Base-by-base conservation (phyloP, 495 filamentous ascomycete species). In the Penicillium salamii region DNA sequence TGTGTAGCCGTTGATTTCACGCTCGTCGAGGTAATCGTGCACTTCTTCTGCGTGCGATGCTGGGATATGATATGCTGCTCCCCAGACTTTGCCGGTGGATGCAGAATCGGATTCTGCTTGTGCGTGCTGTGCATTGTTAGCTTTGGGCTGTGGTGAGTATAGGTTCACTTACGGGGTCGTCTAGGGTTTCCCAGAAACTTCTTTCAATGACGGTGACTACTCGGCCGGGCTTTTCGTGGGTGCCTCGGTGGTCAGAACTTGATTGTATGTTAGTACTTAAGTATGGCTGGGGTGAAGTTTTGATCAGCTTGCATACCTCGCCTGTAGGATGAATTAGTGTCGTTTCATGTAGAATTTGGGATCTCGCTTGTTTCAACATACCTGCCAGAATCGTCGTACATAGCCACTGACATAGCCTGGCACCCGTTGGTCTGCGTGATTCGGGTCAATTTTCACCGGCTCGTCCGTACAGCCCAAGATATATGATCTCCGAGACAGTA, bases 361-460 rank as follows among this genome's bases (percentile, higher is more conserved):
- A n/a, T n/a, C n/a, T n/a, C n/a, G n/a, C n/a, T n/a, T n/a, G n/a
- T n/a, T n/a, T n/a, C n/a, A n/a, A 46, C 51, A 29, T 43, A 58
- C 93, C 87, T 99, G 93, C 93, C 93, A 99, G 67, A 99, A 99
- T 19, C 93, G 79, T 42, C 93, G 86, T 34, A 97, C 93, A 66
- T 97, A 99, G 56, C 91, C 90, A 53, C 82, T 85, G 36, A 98
- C 90, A 74, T 90, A 97, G 5, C 93, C 93, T 1, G 93, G 90
- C 9, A 97, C 75, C 43, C 91, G 78, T 54, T 80, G 81, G 56
- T 97, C 92, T 96, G 50, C 36, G 51, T 21, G 35, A 33, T 23
- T 4, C 8, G 4, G 8, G 23, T 8, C 8, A 4, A 26, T 26
- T 26, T 26, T 8, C 23, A 3, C 8, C 4, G 8, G 23, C 23